Conservation (phyloP, 2,329 filamentous ascomycete genomes). For the Aspergillus sp. region DNA sequence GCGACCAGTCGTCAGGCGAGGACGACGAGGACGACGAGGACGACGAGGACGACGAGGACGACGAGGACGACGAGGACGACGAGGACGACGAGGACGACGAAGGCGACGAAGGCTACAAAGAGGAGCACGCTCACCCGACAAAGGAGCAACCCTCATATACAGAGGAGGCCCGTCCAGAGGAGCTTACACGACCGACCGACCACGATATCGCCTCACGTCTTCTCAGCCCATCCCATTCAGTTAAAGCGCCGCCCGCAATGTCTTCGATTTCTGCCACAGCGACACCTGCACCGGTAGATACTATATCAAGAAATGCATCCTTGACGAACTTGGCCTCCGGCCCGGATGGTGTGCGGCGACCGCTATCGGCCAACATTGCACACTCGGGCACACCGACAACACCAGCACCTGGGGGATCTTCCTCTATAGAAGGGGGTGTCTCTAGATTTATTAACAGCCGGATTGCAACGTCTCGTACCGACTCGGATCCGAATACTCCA, state of each 20-base stretch:
- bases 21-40: constrained; percentile 21
- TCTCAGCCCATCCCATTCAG: constrained; percentile 40
- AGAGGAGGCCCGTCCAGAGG: constrained; percentile 21
- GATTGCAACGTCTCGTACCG: constrained; percentile 34
- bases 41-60: constrained; percentile 23
- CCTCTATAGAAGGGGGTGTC: constrained; percentile 49
- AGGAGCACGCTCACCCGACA: constrained; percentile 7
- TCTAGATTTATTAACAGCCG: constrained; percentile 45
- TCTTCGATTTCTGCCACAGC: constrained; percentile 49
- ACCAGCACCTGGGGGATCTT: constrained; percentile 42
- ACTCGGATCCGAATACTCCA: constrained; percentile 46
- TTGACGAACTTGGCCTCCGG: constrained; percentile 36
- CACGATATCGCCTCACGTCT: constrained; percentile 41
- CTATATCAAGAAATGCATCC: constrained; percentile 36
- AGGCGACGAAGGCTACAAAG: constrained; percentile 21
- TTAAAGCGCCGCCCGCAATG: constrained; percentile 49
- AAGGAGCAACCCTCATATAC: constrained; percentile 12
- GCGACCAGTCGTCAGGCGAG: constrained; percentile 22
- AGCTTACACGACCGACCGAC: constrained; percentile 24
- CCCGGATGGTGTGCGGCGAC: constrained; percentile 32
- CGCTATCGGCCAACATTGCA: constrained; percentile 28
- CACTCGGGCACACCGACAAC: constrained; percentile 28
- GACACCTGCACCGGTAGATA: constrained; percentile 35
- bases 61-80: constrained; percentile 19
- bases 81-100: constrained; percentile 22